phyloP scores from a whole-genome alignment of 23 red algal species.

The Gracilaria vermiculophylla region DNA sequence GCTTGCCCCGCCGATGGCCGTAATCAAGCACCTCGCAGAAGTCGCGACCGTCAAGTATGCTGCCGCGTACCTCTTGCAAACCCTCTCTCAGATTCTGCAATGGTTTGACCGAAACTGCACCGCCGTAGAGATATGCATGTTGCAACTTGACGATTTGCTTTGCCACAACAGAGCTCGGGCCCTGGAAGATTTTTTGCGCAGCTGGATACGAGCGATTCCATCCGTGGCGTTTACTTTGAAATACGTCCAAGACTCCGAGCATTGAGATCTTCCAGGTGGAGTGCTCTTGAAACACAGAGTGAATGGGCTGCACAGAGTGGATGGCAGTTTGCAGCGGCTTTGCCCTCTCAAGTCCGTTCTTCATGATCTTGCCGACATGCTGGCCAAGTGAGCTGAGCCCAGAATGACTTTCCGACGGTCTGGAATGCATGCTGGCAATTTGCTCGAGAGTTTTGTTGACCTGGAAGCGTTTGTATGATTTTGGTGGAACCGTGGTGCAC shows the following conservation, averaged over 20 bases:
- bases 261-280: conserved; percentile 64
- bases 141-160: conserved; percentile 41
- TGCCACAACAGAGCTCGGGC: background rate
- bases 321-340: conserved; percentile 3
- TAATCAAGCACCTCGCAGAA: conserved; percentile 63
- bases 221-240: conserved; percentile 23
- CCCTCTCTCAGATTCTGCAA: conserved; percentile 23
- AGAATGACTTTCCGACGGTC: background rate
- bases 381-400: conserved; percentile 5
- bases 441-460: conserved; percentile 24
- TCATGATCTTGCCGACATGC: background rate
- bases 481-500: background rate
- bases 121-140: conserved; percentile 59
- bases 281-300: conserved; percentile 28
- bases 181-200: conserved; percentile 64
- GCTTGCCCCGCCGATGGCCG: conserved; percentile 50
- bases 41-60: conserved; percentile 28
- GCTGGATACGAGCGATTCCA: conserved; percentile 60
- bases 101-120: conserved; percentile 18
- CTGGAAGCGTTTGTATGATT: conserved; percentile 49
- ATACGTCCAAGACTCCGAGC: conserved; percentile 39
- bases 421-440: background rate
- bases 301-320: conserved; percentile 35
- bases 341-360: conserved; percentile 1
- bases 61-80: conserved; percentile 32